phyloP scores from a whole-genome alignment of 768 basidiomycete genomes.

The Tulasnella sp. region DNA sequence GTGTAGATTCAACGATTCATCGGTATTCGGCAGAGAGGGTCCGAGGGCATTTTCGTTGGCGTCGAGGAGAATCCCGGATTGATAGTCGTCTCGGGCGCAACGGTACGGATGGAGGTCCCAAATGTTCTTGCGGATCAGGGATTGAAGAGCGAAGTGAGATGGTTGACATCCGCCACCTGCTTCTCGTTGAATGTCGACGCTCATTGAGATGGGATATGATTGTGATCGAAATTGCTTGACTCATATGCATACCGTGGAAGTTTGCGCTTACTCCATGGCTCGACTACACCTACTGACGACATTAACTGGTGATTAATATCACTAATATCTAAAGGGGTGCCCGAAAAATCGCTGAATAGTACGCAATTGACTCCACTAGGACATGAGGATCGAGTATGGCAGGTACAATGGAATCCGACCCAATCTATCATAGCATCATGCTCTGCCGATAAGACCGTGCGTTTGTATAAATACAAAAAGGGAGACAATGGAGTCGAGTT shows the following conservation, averaged over 20 bases:
- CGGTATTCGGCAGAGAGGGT: constrained; percentile 25
- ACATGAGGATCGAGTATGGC: constrained; percentile 81
- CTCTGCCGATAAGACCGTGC: constrained; percentile 86
- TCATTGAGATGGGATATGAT: neutral
- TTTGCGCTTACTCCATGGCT: constrained; percentile 1
- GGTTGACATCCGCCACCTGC: constrained; percentile 32
- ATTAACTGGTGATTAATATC: neutral
- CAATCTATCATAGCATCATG: constrained; percentile 82
- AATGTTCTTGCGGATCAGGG: constrained; percentile 87
- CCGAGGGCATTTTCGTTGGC: constrained; percentile 97
- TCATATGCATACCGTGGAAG: neutral
- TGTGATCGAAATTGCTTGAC: neutral
- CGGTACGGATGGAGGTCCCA: constrained; percentile 85
- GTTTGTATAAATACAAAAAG: constrained; percentile 61
- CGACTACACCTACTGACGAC: neutral
- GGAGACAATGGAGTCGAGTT: constrained; percentile 32
- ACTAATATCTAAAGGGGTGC: neutral
- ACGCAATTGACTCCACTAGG: constrained; percentile 34
- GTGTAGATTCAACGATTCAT: constrained; percentile 47
- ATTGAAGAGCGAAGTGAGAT: constrained; percentile 73
- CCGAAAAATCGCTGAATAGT: neutral
- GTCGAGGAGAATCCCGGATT: constrained; percentile 81
- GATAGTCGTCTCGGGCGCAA: constrained; percentile 94
- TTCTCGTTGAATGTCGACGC: constrained; percentile 3
- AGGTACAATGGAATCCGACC: constrained; percentile 77